Base-by-base conservation (phyloP, 805 yeast species). In the Suhomyces vadensis region DNA sequence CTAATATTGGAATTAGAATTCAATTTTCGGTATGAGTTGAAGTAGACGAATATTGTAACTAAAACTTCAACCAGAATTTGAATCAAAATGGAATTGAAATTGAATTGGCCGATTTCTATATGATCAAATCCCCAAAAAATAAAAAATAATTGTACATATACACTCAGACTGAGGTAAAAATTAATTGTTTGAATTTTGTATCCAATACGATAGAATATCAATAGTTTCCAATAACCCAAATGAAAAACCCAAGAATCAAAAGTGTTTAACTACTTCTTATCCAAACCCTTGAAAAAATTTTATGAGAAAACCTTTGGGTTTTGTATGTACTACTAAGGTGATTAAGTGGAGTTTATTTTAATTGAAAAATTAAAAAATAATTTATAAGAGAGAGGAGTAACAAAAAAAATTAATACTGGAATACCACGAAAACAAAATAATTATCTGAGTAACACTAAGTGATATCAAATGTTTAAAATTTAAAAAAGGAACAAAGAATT, bases 291-390 rank as follows among this genome's bases (percentile, higher is more conserved):
- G 24, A 38, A 38, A 38, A 24, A 24, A 38, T 22, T 33, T 21
- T 39, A 46, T 37, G 54, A 48, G 41, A 29, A 42, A 41, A 42
- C 26, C 33, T 13, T 29, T 45, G 46, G 44, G 39, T 44, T 37
- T 26, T 40, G 41, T 31, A 43, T 31, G n/a, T 33, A 13, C 25
- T n/a, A 39, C 29, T 14, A 29, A 6, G 10, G 16, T 16, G 36
- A 22, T 16, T 29, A 17, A 26, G 21, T 33, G 31, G 36, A 31
- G 42, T 11, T 29, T 39, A 27, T 39, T 27, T 22, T 26, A 19
- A 13, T n/a, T 23, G 41, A 38, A 24, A 38, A 37, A 37, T 22
- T 23, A 35, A 35, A 37, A 38, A 38, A 38, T 26, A 38, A 38
- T 23, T 23, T 14, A n/a, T n/a, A 27, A 27, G 33, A 29, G 17